These are phyloP conservation scores for Ustilago loliicola DNA, from an alignment of 1,284 basidiomycete species.

Conservation along the genomic window DNA sequence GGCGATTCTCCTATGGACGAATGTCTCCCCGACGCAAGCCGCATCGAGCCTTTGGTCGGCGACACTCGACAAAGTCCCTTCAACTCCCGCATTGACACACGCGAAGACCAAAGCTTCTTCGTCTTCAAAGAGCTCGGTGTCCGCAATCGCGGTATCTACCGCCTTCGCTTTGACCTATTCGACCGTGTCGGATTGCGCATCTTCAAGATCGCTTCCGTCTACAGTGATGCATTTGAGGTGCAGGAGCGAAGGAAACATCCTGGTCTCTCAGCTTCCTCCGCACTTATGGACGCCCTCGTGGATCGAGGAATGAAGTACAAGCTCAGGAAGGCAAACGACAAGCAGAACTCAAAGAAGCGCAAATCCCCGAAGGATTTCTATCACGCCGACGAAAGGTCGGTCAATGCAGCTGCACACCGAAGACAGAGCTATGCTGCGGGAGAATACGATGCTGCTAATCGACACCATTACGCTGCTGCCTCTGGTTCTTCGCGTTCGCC, in stretches of 20 bases:
- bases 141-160: conserved; percentile 46
- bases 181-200: conserved; percentile 39
- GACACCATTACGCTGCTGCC: neutral
- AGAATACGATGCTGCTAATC: conserved; percentile 21
- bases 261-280: conserved; percentile 26
- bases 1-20: conserved; percentile 36
- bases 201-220: conserved; percentile 41
- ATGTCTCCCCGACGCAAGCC: conserved; percentile 33
- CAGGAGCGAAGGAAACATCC: conserved; percentile 46
- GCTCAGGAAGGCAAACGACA: conserved; percentile 41
- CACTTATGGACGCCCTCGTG: conserved; percentile 47
- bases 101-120: conserved; percentile 56
- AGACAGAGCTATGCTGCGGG: conserved; percentile 34
- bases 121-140: conserved; percentile 61
- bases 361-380: conserved; percentile 44
- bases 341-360: conserved; percentile 41
- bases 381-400: conserved; percentile 29
- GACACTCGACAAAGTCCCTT: conserved; percentile 45
- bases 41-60: conserved; percentile 40
- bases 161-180: conserved; percentile 56
- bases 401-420: conserved; percentile 10
- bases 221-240: conserved; percentile 50
- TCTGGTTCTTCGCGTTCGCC: conserved; percentile 6
- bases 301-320: conserved; percentile 52
- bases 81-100: conserved; percentile 49